Conservation (phyloP, 2,329 filamentous ascomycete species). For the Capronia epimyces region DNA sequence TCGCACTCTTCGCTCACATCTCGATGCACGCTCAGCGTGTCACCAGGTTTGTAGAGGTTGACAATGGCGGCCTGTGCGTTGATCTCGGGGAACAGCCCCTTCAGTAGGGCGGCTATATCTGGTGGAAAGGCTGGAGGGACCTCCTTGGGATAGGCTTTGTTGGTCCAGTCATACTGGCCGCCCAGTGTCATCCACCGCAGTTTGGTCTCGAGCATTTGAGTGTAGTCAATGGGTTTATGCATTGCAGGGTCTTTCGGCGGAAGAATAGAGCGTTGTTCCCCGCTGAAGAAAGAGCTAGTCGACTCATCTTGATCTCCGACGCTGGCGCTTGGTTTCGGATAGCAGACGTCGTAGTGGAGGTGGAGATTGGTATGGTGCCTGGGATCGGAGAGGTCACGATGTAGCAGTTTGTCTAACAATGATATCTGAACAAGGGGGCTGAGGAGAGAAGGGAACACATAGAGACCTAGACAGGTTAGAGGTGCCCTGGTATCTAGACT, state of each 20-base stretch:
- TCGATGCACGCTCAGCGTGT: constrained; percentile 86
- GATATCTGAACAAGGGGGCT: constrained; percentile 62
- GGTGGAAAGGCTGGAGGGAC: constrained; percentile 65
- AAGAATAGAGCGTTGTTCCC: constrained; percentile 37
- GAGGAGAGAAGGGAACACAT: constrained; percentile 69
- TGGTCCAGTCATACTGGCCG: constrained; percentile 94
- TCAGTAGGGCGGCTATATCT: constrained; percentile 65
- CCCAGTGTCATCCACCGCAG: constrained; percentile 92
- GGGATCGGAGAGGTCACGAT: constrained; percentile 68
- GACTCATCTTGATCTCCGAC: not conserved
- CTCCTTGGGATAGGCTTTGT: constrained; percentile 69
- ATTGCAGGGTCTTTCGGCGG: constrained; percentile 63
- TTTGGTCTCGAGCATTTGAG: constrained; percentile 68
- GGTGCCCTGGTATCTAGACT: not conserved
- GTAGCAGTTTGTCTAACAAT: constrained; percentile 68
- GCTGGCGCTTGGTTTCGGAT: constrained; percentile 39
- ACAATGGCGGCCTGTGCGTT: constrained; percentile 83
- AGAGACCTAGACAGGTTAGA: constrained; percentile 57
- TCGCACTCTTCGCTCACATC: constrained; percentile 85
- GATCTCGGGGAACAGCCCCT: constrained; percentile 68
- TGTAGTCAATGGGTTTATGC: constrained; percentile 68
- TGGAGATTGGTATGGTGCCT: constrained; percentile 85
- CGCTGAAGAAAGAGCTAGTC: constrained; percentile 49
- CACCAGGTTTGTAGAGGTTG: constrained; percentile 85
- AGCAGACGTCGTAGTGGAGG: constrained; percentile 68